Evolutionary conservation across 2,329 filamentous ascomycete species (phyloP).

Genomic region (Fusarium sublunatum): DNA sequence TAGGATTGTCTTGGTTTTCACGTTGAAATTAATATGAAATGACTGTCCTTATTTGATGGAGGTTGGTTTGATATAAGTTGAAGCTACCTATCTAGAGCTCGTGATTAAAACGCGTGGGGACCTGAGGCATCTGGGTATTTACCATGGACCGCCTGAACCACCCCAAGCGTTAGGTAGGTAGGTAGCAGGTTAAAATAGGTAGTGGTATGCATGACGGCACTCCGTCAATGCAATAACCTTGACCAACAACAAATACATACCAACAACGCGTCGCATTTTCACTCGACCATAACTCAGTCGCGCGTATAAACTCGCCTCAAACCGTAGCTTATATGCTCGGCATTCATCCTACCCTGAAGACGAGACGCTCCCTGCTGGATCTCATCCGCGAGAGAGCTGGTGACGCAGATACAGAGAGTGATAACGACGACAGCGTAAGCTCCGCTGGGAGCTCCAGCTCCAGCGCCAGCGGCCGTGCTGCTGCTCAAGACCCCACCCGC

Average conservation of each 20-base stretch:
- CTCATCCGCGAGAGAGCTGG: conserved; percentile 52
- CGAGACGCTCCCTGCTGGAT: conserved; percentile 65
- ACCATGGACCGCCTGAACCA: no score
- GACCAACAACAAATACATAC: conserved; percentile 16
- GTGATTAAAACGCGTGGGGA: no score
- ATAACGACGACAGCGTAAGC: conserved; percentile 17
- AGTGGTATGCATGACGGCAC: no score
- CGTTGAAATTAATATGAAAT: no score
- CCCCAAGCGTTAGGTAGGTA: no score
- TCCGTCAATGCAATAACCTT: conserved; percentile 13
- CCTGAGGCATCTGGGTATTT: no score
- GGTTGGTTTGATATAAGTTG: no score
- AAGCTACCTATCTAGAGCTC: no score
- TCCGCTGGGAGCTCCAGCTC: conserved; percentile 5
- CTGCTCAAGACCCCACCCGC: conserved; percentile 35
- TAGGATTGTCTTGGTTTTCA: no score
- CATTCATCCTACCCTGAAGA: conserved; percentile 61
- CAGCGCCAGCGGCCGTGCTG: conserved; percentile 19
- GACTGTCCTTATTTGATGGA: no score
- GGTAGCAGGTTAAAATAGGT: no score
- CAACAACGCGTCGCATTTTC: conserved; percentile 9
- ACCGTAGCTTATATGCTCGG: conserved; percentile 59
- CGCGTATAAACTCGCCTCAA: conserved; percentile 21
- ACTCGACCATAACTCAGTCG: conserved; percentile 16
- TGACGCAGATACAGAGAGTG: conserved; percentile 1